These are phyloP conservation scores for Papiliotrema nemorosa DNA, from an alignment of 1,284 basidiomycete genomes.

Conservation along the genomic window DNA sequence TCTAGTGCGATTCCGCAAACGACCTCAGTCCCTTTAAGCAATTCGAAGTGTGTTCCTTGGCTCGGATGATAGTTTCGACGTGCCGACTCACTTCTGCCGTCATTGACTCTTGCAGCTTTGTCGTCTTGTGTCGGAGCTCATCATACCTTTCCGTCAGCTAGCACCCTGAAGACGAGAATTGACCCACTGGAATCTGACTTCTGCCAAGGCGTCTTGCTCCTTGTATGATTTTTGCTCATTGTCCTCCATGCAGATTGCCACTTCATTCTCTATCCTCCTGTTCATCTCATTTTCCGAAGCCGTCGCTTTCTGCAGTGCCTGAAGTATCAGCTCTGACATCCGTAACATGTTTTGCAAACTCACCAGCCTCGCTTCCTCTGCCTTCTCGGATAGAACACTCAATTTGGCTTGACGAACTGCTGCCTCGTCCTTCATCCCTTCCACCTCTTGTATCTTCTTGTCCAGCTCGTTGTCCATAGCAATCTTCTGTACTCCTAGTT, in stretches of 20 bases:
- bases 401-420: slow-evolving; percentile 58
- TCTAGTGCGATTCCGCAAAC: slow-evolving; percentile 40
- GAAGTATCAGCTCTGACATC: slow-evolving; percentile 5
- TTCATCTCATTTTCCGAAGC: slow-evolving; percentile 32
- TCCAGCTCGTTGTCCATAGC: slow-evolving; percentile 74
- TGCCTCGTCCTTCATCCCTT: slow-evolving; percentile 60
- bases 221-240: slow-evolving; percentile 37
- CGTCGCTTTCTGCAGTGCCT: slow-evolving; percentile 36
- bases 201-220: slow-evolving; percentile 37
- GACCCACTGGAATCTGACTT: slow-evolving; percentile 40
- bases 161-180: background rate
- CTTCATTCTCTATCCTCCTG: slow-evolving; percentile 35
- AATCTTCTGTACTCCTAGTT: slow-evolving; percentile 67
- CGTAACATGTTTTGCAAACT: slow-evolving; percentile 39
- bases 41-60: slow-evolving; percentile 42
- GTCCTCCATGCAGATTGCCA: slow-evolving; percentile 33
- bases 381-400: slow-evolving; percentile 57
- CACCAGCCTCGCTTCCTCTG: slow-evolving; percentile 71
- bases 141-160: slow-evolving; percentile 25
- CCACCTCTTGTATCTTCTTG: slow-evolving; percentile 52
- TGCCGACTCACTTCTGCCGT: slow-evolving; percentile 35
- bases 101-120: slow-evolving; percentile 34
- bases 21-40: slow-evolving; percentile 36
- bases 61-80: slow-evolving; percentile 41
- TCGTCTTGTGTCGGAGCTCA: slow-evolving; percentile 42